phyloP scores from a whole-genome alignment of 2,329 filamentous ascomycete genomes.

The Stromatinia cepivora region DNA sequence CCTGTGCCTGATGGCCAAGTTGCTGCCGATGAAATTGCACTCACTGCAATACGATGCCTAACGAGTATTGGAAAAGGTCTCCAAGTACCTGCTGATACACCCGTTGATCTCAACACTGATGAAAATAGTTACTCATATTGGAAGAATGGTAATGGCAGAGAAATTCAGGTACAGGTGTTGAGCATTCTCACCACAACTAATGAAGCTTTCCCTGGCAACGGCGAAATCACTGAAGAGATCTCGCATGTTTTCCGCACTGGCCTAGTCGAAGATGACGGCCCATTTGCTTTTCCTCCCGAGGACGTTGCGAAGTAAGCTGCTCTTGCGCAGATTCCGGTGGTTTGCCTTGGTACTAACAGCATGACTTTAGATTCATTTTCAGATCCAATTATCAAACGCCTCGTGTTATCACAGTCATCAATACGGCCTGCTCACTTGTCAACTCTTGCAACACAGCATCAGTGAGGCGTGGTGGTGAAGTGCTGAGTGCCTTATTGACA shows the following conservation, averaged over 20 bases:
- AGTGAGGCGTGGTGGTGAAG: constrained; percentile 48
- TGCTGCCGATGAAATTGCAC: constrained; percentile 42
- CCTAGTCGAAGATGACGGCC: constrained; percentile 74
- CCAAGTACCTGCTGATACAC: constrained; percentile 65
- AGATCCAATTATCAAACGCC: constrained; percentile 61
- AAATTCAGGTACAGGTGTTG: constrained; percentile 53
- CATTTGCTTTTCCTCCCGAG: constrained; percentile 71
- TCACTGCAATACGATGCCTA: constrained; percentile 63
- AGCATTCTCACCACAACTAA: constrained; percentile 51
- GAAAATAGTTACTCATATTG: constrained; percentile 46
- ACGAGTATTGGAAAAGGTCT: constrained; percentile 70
- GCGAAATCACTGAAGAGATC: constrained; percentile 69
- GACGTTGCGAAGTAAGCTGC: constrained; percentile 54
- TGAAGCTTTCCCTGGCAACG: constrained; percentile 57
- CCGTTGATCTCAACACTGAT: constrained; percentile 65
- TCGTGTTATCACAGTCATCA: constrained; percentile 67
- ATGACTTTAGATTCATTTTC: constrained; percentile 53
- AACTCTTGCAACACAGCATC: constrained; percentile 56
- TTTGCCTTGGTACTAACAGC: not conserved
- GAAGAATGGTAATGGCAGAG: constrained; percentile 49
- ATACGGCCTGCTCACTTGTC: constrained; percentile 69
- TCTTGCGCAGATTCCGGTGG: not conserved
- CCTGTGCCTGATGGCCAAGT: not conserved
- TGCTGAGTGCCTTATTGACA: constrained; percentile 55
- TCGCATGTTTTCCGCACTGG: constrained; percentile 72